Conservation (phyloP, 768 basidiomycete species). For the Suillus sp. region DNA sequence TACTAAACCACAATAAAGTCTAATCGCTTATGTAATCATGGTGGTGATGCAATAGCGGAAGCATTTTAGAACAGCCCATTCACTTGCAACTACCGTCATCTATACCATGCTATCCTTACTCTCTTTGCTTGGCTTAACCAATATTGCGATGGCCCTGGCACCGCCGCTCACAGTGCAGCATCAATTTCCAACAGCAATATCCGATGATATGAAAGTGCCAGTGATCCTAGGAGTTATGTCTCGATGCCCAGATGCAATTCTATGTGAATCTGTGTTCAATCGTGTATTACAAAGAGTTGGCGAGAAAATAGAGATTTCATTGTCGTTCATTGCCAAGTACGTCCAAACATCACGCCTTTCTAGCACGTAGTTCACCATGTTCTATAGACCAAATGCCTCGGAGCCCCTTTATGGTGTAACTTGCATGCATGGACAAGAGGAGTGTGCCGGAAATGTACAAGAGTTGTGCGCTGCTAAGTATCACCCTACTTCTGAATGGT, state of each 20-base stretch:
- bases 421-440: conserved; percentile 78
- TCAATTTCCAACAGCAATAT: conserved; percentile 14
- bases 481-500: conserved; percentile 61
- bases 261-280: conserved; percentile 81
- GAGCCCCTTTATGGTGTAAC: conserved; percentile 75
- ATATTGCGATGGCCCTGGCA: conserved; percentile 17
- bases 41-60: conserved; percentile 26
- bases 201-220: conserved; percentile 44
- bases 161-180: conserved; percentile 27
- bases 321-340: conserved; percentile 77
- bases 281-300: conserved; percentile 62
- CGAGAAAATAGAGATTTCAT: conserved; percentile 64
- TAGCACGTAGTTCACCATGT: conserved; percentile 17
- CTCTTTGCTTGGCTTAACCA: conserved; percentile 21
- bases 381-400: conserved; percentile 58
- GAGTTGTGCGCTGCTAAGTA: conserved; percentile 80
- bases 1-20: not conserved
- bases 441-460: conserved; percentile 89
- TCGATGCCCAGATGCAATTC: conserved; percentile 77
- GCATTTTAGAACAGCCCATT: conserved; percentile 6
- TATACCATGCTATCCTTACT: conserved; percentile 24
- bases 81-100: conserved; percentile 19
- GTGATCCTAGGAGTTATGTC: conserved; percentile 66
- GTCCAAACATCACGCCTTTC: conserved; percentile 30
- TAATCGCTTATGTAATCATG: conserved; percentile 8